Evolutionary conservation across 192 early-diverging fungal genomes (phyloP).

Genomic region (Backusella parvicylindrica): DNA sequence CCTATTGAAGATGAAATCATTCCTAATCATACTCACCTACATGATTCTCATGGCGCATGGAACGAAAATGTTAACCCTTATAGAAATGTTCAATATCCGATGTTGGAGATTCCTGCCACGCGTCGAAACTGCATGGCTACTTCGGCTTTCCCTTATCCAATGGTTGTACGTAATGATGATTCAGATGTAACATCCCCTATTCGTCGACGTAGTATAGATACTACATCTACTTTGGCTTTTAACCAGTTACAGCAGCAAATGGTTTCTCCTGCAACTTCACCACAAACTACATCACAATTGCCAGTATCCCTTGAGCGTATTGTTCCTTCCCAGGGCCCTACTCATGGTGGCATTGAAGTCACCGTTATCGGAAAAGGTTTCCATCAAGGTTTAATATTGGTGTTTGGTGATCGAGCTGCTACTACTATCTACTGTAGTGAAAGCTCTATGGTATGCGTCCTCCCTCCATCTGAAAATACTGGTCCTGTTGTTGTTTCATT

Average conservation of each 20-base stretch:
- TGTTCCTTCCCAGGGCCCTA: constrained; percentile 80
- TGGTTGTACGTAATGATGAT: background rate
- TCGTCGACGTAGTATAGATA: constrained; percentile 14
- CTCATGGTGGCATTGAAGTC: constrained; percentile 82
- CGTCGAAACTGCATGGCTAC: background rate
- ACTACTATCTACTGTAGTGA: constrained; percentile 75
- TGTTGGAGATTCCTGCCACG: background rate
- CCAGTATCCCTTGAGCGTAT: constrained; percentile 40
- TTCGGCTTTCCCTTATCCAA: background rate
- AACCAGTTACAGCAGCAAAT: background rate
- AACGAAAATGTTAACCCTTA: background rate
- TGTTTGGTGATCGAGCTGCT: constrained; percentile 75
- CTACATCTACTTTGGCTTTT: background rate
- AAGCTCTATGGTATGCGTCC: constrained; percentile 74
- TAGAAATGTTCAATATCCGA: background rate
- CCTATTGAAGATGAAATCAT: background rate
- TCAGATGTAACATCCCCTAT: constrained; percentile 22
- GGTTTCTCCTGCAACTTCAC: background rate
- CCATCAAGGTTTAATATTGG: constrained; percentile 58
- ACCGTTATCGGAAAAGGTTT: constrained; percentile 81
- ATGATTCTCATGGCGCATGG: background rate
- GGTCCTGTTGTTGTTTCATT: constrained; percentile 66
- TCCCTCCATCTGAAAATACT: constrained; percentile 72
- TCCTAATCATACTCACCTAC: background rate
- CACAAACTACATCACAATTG: background rate